Base-by-base conservation (phyloP, 2,329 filamentous ascomycete species). In the Alternaria ventricosa region DNA sequence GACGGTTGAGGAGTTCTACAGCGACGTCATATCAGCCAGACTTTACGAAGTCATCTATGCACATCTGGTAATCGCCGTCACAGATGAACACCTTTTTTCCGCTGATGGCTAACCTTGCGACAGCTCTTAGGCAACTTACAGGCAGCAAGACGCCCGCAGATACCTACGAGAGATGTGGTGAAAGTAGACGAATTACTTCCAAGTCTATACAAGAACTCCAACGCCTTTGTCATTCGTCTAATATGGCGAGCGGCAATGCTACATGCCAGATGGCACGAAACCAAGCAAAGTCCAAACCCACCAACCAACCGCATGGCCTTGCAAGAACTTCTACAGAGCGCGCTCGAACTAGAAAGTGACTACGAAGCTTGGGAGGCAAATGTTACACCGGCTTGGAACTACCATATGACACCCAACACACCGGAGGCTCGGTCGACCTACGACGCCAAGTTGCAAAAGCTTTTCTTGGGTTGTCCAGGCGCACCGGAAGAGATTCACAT, bases 121-220 rank as follows among this genome's bases (percentile, higher is more conserved):
- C 53, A 75, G 72, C 68, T 77, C 7, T 62, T 77, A 27, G 70
- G 67, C 18, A 75, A 72, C 54, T 22, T 77, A 28, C 71, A 75
- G 27, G 55, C 69, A n/a, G 74, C 63, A 33, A 75, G 67, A 49
- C 62, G 64, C 8, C 73, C 75, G 10, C 61, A 67, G 9, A 55
- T 75, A 9, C 71, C 75, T 13, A 65, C 71, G 10, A 54, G 65
- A 28, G 67, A 74, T n/a, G 53, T 70, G 10, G 30, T 63, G 13
- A 63, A 62, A 18, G 64, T 67, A 3, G 59, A 66, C 13, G 51
- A 65, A 20, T 55, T 64, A 28, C 22, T 72, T 9, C 68, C 71
- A 0, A 66, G 61, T 33, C 53, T 74, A n/a, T 72, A 71, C 57
- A 75, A 60, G 54, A 67, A 64, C 25, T 60, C 68, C 2, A 68